phyloP scores from a whole-genome alignment of 169 alveolate genomes.

The Cryptosporidium xiaoi region DNA sequence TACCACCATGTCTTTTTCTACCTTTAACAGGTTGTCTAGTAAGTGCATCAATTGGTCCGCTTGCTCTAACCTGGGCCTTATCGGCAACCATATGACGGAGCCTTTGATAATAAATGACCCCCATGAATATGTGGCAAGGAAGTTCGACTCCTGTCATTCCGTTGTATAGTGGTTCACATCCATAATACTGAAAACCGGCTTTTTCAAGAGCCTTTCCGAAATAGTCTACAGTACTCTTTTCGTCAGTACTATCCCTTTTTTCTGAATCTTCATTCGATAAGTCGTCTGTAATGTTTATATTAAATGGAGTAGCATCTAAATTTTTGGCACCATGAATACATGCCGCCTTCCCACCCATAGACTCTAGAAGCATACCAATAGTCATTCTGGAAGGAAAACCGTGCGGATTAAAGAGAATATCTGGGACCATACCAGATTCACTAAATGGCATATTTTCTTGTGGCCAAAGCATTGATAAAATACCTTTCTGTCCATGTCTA shows the following conservation, averaged over 20 bases:
- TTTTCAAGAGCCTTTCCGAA: constrained; percentile 77
- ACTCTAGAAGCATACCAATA: constrained; percentile 98
- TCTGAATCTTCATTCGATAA: constrained; percentile 20
- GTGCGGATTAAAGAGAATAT: constrained; percentile 99
- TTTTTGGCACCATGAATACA: constrained; percentile 93
- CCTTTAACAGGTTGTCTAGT: constrained; percentile 99
- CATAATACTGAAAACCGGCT: constrained; percentile 88
- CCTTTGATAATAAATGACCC: constrained; percentile 98
- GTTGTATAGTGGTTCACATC: constrained; percentile 97
- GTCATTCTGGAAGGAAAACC: constrained; percentile 99
- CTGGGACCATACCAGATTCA: constrained; percentile 99
- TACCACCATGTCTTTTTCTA: constrained; percentile 98
- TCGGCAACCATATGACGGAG: constrained; percentile 99
- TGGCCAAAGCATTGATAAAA: constrained; percentile 96
- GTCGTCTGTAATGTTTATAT: constrained; percentile 79
- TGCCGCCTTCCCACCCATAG: constrained; percentile 99
- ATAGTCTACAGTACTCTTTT: constrained; percentile 75
- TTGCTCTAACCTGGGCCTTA: constrained; percentile 95
- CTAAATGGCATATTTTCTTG: constrained; percentile 98
- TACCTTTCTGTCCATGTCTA: constrained; percentile 99
- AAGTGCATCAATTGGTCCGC: constrained; percentile 98
- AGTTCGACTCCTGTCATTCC: constrained; percentile 97
- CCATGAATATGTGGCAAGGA: constrained; percentile 97
- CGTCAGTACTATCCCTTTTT: constrained; percentile 34
- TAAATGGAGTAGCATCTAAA: constrained; percentile 90